Evolutionary conservation across 352 stramenopile species (phyloP), one percentile per base, ranked within the genome.

Genomic region (Globisporangium uncinulatum): DNA sequence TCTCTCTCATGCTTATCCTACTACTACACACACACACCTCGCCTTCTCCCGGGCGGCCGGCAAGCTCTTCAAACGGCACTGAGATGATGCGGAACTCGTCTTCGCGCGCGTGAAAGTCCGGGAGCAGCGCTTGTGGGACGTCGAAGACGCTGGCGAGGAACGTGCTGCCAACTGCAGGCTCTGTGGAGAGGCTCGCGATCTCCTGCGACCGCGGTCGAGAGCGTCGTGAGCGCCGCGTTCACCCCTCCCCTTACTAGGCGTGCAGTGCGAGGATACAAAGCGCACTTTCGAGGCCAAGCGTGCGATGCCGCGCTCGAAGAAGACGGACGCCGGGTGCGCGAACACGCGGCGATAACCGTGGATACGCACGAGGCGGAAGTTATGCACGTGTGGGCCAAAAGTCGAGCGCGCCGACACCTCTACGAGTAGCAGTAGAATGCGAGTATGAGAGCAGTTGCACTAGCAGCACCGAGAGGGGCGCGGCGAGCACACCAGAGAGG

Each of bases 241-340:
- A 29, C 24, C 1, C 24, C 1, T 29, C 4, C 24, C 24, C 24
- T 29, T 29, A 29, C 24, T 29, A 29, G 1, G 4, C 24, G 24
- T 29, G 24, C 24, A 29, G 24, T 29, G 4, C 24, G 24, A 29
- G 4, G 24, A 29, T 29, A 29, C 24, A 29, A 29, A 11, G 36
- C 3, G 8, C 37, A 88, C 77, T 66, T 87, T 85, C 39, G 89
- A 97, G 43, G 89, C 75, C 6, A 92, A 47, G 62, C 87, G 86
- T 17, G 90, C 91, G 68, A 97, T 97, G 15, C 82, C 77, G 2
- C 87, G 74, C 62, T 97, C 66, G 64, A 98, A 97, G 69, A 98
- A 98, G 54, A 98, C 94, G 13, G 91, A 97, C 46, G 91, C 89
- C 1, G 90, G 86, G 60, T 97, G 91, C 36, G 76, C 78, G 71